Conservation (phyloP, 2,329 filamentous ascomycete species). For the Stemphylium lycopersici region DNA sequence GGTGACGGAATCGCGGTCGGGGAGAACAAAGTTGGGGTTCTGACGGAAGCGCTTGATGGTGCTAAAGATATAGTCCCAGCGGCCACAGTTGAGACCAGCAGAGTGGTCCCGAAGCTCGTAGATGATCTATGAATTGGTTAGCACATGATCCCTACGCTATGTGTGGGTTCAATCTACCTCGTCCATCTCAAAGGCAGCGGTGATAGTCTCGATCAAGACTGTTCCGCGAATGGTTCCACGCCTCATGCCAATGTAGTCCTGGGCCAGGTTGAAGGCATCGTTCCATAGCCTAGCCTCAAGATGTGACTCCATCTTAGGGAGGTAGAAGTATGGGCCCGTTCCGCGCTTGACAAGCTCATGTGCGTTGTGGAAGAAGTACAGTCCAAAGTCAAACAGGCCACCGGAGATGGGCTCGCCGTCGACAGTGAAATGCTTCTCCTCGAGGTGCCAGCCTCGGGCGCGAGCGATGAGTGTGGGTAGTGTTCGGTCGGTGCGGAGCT, state of each 20-base stretch:
- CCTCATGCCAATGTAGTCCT: conserved; percentile 89
- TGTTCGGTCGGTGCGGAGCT: conserved; percentile 86
- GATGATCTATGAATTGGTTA: conserved; percentile 70
- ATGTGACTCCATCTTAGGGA: conserved; percentile 98
- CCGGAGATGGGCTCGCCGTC: conserved; percentile 95
- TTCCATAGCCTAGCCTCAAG: conserved; percentile 98
- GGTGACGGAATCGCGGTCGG: conserved; percentile 87
- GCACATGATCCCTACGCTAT: background rate
- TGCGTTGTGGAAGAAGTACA: conserved; percentile 99
- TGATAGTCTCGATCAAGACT: conserved; percentile 96
- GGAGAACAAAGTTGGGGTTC: conserved; percentile 89
- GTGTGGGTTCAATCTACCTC: conserved; percentile 58
- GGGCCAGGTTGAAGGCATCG: conserved; percentile 92
- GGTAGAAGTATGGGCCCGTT: conserved; percentile 93
- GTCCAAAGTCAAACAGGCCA: conserved; percentile 92
- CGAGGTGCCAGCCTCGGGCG: conserved; percentile 95
- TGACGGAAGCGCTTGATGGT: conserved; percentile 99
- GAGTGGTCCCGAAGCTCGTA: conserved; percentile 98
- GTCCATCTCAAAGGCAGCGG: conserved; percentile 99
- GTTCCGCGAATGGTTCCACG: conserved; percentile 93
- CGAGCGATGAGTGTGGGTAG: conserved; percentile 92
- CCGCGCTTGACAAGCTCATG: conserved; percentile 83
- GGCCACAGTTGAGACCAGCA: conserved; percentile 94
- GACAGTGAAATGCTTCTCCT: conserved; percentile 97
- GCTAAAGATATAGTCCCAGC: conserved; percentile 99